Conservation (phyloP, 2,329 filamentous ascomycete genomes). For the Teratosphaeria viscida region DNA sequence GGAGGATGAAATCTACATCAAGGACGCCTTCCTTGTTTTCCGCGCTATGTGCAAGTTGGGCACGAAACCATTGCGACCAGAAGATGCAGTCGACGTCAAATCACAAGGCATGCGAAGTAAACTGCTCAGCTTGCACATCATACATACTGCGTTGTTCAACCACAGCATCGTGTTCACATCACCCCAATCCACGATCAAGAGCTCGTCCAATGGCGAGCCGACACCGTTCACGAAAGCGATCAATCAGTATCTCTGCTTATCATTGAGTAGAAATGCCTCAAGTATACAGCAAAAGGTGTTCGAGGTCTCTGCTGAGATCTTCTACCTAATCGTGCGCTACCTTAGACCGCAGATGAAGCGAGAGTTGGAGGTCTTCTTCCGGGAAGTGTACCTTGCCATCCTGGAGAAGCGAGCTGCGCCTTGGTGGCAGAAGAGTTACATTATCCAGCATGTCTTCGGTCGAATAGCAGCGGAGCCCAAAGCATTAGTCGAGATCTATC, state of each 20-base stretch:
- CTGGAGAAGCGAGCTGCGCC: conserved; percentile 81
- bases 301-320: conserved; percentile 92
- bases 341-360: conserved; percentile 95
- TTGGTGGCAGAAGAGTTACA: conserved; percentile 81
- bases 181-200: conserved; percentile 81
- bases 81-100: conserved; percentile 85
- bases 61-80: conserved; percentile 78
- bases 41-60: conserved; percentile 95
- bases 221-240: conserved; percentile 89
- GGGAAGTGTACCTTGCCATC: conserved; percentile 91
- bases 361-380: conserved; percentile 95
- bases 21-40: conserved; percentile 94
- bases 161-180: conserved; percentile 85
- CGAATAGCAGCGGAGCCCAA: conserved; percentile 76
- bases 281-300: conserved; percentile 89
- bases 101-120: conserved; percentile 97
- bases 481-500: conserved; percentile 85
- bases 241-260: conserved; percentile 93
- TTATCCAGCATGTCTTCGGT: conserved; percentile 68
- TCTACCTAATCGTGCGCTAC: conserved; percentile 92
- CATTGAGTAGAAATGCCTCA: conserved; percentile 86
- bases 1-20: conserved; percentile 93
- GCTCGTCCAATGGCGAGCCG: conserved; percentile 76
- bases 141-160: conserved; percentile 91
- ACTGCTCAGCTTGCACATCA: conserved; percentile 85